Conservation (phyloP, 257 asterid genomes). For the Solanum acaule region DNA sequence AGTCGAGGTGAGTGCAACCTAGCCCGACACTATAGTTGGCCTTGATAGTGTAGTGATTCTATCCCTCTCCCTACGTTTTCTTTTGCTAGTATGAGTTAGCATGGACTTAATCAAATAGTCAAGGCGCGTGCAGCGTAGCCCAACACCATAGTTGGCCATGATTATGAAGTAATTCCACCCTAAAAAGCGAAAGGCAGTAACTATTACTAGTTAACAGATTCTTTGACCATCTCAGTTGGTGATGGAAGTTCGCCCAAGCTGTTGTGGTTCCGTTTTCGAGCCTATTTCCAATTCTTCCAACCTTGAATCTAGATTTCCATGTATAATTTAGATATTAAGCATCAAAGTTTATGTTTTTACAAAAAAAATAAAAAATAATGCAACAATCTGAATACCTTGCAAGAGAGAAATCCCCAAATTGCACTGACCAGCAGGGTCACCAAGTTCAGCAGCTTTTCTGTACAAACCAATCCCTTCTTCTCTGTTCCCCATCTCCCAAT, state of each 20-base stretch:
- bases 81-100: neutral
- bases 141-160: neutral
- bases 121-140: neutral
- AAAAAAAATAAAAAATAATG: neutral
- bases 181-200: neutral
- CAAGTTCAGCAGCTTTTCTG: slow-evolving; percentile 60
- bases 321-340: neutral
- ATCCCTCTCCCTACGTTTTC: neutral
- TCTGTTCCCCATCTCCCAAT: slow-evolving; percentile 62
- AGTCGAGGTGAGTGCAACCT: neutral
- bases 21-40: neutral
- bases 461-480: slow-evolving; percentile 49
- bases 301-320: neutral
- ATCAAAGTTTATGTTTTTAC: neutral
- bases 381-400: slow-evolving; percentile 32
- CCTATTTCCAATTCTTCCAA: fast-evolving
- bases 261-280: neutral
- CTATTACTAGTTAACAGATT: neutral
- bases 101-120: neutral
- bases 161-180: neutral
- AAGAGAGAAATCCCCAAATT: slow-evolving; percentile 67
- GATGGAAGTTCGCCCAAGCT: neutral
- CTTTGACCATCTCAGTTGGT: neutral
- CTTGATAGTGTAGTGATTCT: neutral
- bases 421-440: slow-evolving; percentile 64